phyloP scores from a whole-genome alignment of 352 stramenopile genomes.

The Globisporangium ultimum region DNA sequence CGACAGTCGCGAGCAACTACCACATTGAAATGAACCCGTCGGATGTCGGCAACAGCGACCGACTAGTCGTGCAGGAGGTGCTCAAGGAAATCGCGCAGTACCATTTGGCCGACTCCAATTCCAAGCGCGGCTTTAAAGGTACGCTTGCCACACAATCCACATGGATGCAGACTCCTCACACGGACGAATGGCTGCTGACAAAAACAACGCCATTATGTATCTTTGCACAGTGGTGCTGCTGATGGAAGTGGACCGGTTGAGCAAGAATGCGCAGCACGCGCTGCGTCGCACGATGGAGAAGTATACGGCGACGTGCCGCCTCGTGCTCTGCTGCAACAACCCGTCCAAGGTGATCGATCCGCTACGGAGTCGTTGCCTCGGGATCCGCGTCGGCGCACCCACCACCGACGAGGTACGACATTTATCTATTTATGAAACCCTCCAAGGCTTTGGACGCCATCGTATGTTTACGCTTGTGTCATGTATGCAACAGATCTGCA shows the following conservation, averaged over 20 bases:
- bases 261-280: constrained; percentile 96
- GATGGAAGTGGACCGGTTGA: constrained; percentile 97
- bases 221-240: constrained; percentile 90
- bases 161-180: background rate
- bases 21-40: constrained; percentile 99
- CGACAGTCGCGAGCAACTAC: constrained; percentile 97
- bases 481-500: constrained; percentile 67
- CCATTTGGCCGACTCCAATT: constrained; percentile 73
- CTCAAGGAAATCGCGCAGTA: constrained; percentile 99
- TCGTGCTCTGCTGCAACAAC: constrained; percentile 98
- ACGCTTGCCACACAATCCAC: background rate
- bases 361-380: constrained; percentile 94
- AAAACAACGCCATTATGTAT: constrained; percentile 18
- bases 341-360: constrained; percentile 97
- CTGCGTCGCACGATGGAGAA: constrained; percentile 98
- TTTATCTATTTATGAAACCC: background rate
- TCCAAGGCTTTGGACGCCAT: background rate
- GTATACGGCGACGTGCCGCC: constrained; percentile 91
- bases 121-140: constrained; percentile 72
- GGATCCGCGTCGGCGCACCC: constrained; percentile 93
- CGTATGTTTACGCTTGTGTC: background rate
- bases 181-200: background rate
- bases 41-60: constrained; percentile 96
- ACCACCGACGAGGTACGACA: constrained; percentile 80
- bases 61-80: constrained; percentile 97